These are phyloP conservation scores for Prunus mira DNA, from an alignment of 306 rosid species.

Conservation along the genomic window DNA sequence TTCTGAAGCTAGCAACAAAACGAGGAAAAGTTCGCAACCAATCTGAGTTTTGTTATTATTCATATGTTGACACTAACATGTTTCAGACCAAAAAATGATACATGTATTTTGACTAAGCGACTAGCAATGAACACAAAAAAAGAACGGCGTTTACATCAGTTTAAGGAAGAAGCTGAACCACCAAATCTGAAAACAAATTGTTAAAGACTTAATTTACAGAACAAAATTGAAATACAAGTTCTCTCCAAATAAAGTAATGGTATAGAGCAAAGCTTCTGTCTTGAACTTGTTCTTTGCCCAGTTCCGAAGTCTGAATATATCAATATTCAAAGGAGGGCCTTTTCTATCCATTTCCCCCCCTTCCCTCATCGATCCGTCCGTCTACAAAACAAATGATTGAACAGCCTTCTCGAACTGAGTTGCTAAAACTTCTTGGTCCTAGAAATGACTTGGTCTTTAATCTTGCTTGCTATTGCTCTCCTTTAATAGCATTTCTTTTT, in stretches of 20 bases:
- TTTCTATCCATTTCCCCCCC: not conserved
- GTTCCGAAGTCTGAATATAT: not conserved
- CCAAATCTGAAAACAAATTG: not conserved
- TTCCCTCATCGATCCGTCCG: not conserved
- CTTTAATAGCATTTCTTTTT: not conserved
- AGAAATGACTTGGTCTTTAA: not conserved
- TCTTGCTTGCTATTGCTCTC: not conserved
- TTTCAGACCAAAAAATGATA: not conserved
- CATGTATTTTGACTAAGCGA: not conserved
- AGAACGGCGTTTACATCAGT: not conserved
- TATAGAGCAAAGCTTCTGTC: not conserved
- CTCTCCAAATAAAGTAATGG: not conserved
- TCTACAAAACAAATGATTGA: not conserved
- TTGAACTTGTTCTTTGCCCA: not conserved
- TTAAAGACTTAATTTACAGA: not conserved
- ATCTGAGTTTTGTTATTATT: not conserved
- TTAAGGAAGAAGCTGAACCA: not conserved
- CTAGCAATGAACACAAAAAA: not conserved
- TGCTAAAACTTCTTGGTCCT: not conserved
- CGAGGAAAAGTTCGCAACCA: not conserved
- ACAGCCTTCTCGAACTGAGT: not conserved
- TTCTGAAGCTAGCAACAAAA: not conserved
- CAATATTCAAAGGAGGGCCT: not conserved
- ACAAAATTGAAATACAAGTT: not conserved
- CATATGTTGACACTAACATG: not conserved